Evolutionary conservation across 441 rosid species (phyloP).

Genomic region (Pelargonium myrrhifolium): DNA sequence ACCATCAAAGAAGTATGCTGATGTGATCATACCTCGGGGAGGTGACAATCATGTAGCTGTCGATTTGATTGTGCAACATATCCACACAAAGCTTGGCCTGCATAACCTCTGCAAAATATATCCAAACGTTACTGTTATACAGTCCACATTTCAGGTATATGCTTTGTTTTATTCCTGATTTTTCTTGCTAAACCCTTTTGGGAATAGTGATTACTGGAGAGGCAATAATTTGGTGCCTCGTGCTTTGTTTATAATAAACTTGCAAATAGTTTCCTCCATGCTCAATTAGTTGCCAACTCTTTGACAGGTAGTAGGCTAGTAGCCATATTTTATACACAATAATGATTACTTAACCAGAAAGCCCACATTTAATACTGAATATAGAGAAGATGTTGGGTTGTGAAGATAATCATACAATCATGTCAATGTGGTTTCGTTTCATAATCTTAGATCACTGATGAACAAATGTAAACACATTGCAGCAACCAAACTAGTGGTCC

Average conservation of each 20-base stretch:
- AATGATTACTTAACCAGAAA: neutral
- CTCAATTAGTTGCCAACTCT: neutral
- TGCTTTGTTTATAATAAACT: too few species aligned
- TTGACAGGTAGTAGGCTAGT: neutral
- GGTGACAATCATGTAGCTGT: constrained; percentile 96
- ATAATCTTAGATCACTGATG: too few species aligned
- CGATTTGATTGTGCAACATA: constrained; percentile 95
- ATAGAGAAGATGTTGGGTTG: neutral
- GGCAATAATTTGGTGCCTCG: too few species aligned
- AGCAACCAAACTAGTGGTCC: neutral
- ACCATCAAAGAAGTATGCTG: constrained; percentile 97
- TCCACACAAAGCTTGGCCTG: constrained; percentile 84
- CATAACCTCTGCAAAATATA: constrained; percentile 95
- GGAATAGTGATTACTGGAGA: neutral
- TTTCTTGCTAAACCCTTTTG: neutral
- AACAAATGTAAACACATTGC: too few species aligned
- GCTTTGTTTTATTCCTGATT: constrained; percentile 5
- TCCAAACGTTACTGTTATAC: constrained; percentile 71
- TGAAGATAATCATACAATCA: neutral
- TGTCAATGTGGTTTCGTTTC: too few species aligned
- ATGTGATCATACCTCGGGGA: constrained; percentile 92
- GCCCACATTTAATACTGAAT: neutral
- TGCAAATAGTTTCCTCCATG: neutral
- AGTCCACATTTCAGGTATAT: constrained; percentile 88
- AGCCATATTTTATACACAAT: neutral